Evolutionary conservation across 768 basidiomycete species (phyloP).

Genomic region (Artomyces pyxidatus): DNA sequence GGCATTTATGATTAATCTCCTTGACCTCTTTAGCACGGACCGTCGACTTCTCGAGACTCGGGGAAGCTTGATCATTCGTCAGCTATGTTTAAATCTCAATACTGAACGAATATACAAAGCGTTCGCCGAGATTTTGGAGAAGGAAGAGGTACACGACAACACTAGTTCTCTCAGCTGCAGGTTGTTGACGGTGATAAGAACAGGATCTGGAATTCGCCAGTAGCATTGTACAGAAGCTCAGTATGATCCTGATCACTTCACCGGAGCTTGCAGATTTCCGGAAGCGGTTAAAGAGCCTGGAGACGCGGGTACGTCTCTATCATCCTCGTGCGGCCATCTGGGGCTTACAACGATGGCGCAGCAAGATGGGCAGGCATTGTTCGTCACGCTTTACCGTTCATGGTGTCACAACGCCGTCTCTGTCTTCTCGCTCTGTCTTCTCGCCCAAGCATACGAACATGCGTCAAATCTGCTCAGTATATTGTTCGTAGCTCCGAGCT

Average conservation of each 20-base stretch:
- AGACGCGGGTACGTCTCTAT: conserved; percentile 63
- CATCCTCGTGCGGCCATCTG: not conserved
- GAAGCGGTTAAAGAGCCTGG: conserved; percentile 84
- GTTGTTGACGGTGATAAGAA: not conserved
- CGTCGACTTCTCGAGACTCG: conserved; percentile 80
- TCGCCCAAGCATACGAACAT: conserved; percentile 98
- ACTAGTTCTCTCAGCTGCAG: not conserved
- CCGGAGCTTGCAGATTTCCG: conserved; percentile 95
- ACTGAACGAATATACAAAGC: conserved; percentile 93
- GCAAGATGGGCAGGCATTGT: conserved; percentile 96
- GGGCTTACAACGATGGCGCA: conserved; percentile 19
- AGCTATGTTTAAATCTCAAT: conserved; percentile 88
- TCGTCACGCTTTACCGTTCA: conserved; percentile 88
- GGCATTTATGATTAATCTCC: conserved; percentile 88
- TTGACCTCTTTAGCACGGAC: conserved; percentile 94
- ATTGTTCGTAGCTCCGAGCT: conserved; percentile 77
- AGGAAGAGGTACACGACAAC: conserved; percentile 68
- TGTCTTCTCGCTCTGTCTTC: conserved; percentile 89
- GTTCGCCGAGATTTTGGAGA: conserved; percentile 95
- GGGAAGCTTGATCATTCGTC: conserved; percentile 92
- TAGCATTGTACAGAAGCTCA: conserved; percentile 95
- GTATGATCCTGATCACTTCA: conserved; percentile 92
- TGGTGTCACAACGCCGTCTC: conserved; percentile 99
- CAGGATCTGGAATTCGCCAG: conserved; percentile 97
- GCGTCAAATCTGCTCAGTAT: conserved; percentile 93